A percentile compares a stretch with the other conserved stretches of the same genome.
phyloP scores from a whole-genome alignment of 2,329 filamentous ascomycete species.

The Aspergillus tamarii region DNA sequence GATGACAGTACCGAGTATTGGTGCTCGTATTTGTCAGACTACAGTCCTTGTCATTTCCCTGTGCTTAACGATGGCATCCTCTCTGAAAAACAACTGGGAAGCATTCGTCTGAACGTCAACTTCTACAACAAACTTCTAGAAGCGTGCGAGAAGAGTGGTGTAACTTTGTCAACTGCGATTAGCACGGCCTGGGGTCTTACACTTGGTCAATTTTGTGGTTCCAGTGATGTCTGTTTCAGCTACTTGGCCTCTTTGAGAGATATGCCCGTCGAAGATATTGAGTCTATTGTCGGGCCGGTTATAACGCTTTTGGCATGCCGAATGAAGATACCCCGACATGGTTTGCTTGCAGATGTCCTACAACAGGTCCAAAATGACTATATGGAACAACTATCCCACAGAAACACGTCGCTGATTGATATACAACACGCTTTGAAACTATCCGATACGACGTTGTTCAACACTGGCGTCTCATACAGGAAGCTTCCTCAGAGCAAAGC shows the following conservation, averaged over 20 bases:
- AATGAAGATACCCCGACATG: conserved; percentile 39
- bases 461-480: conserved; percentile 54
- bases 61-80: conserved; percentile 34
- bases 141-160: conserved; percentile 46
- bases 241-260: conserved; percentile 50
- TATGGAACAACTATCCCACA: conserved; percentile 49
- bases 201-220: conserved; percentile 64
- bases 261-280: conserved; percentile 41
- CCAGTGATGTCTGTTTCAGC: conserved; percentile 66
- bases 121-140: conserved; percentile 36
- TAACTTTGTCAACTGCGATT: conserved; percentile 58
- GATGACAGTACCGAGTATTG: conserved; percentile 40
- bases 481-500: conserved; percentile 40
- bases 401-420: conserved; percentile 50
- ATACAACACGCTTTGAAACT: conserved; percentile 50
- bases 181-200: conserved; percentile 74
- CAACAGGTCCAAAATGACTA: conserved; percentile 51
- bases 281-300: conserved; percentile 51
- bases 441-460: conserved; percentile 47
- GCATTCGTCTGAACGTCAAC: conserved; percentile 34
- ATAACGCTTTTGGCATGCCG: conserved; percentile 53
- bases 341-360: conserved; percentile 42
- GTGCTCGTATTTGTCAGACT: conserved; percentile 38
- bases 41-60: conserved; percentile 42
- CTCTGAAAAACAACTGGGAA: conserved; percentile 30